These are phyloP conservation scores for Trypanosoma cruzi DNA, from an alignment of 208 protist species.

Conservation along the genomic window DNA sequence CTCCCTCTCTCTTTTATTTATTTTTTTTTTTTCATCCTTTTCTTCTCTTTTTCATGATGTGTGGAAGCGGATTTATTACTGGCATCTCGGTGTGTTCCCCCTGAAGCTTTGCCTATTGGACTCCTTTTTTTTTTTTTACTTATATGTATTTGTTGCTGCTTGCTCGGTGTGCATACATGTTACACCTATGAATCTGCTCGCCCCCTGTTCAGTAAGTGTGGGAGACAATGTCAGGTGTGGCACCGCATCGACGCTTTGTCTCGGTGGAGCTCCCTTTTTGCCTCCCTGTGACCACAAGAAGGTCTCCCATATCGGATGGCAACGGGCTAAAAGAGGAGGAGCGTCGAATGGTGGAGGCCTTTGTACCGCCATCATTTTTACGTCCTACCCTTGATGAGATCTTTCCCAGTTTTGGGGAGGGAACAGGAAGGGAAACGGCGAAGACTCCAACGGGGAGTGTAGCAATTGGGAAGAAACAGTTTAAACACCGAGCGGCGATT, in stretches of 20 bases:
- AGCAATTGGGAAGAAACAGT: slow-evolving; percentile 1
- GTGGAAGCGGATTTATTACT: too few species aligned
- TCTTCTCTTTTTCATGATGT: slow-evolving; percentile 18
- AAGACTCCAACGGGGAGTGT: background rate
- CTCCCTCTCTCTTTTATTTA: background rate
- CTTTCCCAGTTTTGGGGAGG: background rate
- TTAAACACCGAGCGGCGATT: slow-evolving; percentile 15
- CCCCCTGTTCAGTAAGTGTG: background rate
- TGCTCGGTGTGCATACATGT: too few species aligned
- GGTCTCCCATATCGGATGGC: slow-evolving; percentile 1
- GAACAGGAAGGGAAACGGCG: slow-evolving; percentile 1
- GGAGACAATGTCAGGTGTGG: slow-evolving; percentile 16
- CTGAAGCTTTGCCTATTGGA: too few species aligned
- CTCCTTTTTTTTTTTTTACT: too few species aligned
- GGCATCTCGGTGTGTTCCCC: too few species aligned
- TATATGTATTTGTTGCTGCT: too few species aligned
- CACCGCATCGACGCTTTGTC: slow-evolving; percentile 52
- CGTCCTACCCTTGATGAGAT: slow-evolving; percentile 39
- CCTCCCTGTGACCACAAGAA: slow-evolving; percentile 28
- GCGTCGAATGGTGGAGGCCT: slow-evolving; percentile 42
- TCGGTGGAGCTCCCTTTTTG: slow-evolving; percentile 77
- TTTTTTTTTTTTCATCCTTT: slow-evolving; percentile 28
- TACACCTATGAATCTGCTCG: too few species aligned
- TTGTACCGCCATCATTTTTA: slow-evolving; percentile 55
- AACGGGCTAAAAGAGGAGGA: slow-evolving; percentile 4